Evolutionary conservation across 352 stramenopile genomes (phyloP).

Genomic region (Phytopythium mirpurense): DNA sequence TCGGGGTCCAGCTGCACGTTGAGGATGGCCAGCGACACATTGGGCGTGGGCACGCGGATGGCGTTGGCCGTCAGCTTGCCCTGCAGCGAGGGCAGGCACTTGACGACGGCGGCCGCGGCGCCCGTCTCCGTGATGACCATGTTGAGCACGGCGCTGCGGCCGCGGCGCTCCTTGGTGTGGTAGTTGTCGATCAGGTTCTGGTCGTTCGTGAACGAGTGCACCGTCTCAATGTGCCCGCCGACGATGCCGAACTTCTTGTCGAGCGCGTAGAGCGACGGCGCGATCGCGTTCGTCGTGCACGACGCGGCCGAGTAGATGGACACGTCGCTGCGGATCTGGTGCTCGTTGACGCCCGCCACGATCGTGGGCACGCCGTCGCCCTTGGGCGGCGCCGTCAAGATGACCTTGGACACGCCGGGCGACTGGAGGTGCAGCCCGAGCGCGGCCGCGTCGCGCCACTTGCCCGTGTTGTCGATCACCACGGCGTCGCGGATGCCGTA

Average conservation of each 20-base stretch:
- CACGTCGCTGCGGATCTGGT: conserved; percentile 45
- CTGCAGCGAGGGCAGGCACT: conserved; percentile 91
- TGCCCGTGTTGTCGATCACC: conserved; percentile 88
- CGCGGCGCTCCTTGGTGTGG: conserved; percentile 83
- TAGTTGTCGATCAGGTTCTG: conserved; percentile 90
- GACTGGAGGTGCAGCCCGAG: conserved; percentile 73
- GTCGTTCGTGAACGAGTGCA: conserved; percentile 90
- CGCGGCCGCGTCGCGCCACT: conserved; percentile 64
- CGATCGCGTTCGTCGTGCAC: conserved; percentile 86
- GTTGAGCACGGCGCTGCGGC: conserved; percentile 82
- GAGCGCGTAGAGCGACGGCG: conserved; percentile 63
- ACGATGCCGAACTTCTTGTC: conserved; percentile 83
- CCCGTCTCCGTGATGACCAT: conserved; percentile 90
- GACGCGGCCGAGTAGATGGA: conserved; percentile 77
- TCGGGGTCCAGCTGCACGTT: conserved; percentile 90
- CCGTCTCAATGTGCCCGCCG: conserved; percentile 82
- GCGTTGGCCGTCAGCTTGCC: conserved; percentile 98
- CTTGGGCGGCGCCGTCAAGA: conserved; percentile 75
- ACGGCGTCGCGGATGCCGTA: conserved; percentile 85
- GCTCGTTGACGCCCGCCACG: conserved; percentile 77
- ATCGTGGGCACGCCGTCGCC: conserved; percentile 62
- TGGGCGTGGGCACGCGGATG: conserved; percentile 97
- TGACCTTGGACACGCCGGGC: conserved; percentile 72
- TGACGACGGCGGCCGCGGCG: conserved; percentile 74
- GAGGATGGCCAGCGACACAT: conserved; percentile 98